These are phyloP conservation scores for Plasmodium vivax DNA, from an alignment of 169 alveolate species.

Conservation along the genomic window DNA sequence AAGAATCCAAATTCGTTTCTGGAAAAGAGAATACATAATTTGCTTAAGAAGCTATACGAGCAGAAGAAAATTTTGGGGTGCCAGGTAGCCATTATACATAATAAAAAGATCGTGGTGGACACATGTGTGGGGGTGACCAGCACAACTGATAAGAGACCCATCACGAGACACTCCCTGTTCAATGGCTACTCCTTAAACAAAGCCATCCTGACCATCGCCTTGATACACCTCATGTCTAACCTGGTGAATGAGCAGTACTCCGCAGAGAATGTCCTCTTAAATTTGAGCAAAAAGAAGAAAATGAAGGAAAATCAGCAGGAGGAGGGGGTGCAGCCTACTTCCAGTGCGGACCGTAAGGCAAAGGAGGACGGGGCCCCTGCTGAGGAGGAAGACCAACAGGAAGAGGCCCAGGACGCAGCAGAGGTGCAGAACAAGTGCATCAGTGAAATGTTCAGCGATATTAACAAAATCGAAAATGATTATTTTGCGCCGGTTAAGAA, in stretches of 20 bases:
- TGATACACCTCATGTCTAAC: constrained; percentile 75
- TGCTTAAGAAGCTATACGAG: constrained; percentile 48
- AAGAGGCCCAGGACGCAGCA: background rate
- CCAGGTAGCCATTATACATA: constrained; percentile 80
- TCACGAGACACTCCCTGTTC: constrained; percentile 79
- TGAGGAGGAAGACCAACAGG: constrained; percentile 8
- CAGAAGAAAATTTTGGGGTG: constrained; percentile 75
- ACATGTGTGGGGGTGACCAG: constrained; percentile 80
- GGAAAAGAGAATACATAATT: constrained; percentile 64
- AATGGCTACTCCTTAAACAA: constrained; percentile 77
- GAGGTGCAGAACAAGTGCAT: background rate
- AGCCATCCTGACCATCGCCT: constrained; percentile 76
- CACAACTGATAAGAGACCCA: constrained; percentile 80
- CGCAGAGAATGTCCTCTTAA: constrained; percentile 70
- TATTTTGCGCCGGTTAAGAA: background rate
- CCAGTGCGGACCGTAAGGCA: constrained; percentile 4
- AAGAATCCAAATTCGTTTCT: constrained; percentile 49
- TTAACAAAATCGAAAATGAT: constrained; percentile 27
- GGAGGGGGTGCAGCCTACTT: constrained; percentile 25
- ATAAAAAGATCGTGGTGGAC: constrained; percentile 77
- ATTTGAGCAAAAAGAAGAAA: constrained; percentile 73
- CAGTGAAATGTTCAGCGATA: background rate
- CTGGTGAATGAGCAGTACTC: constrained; percentile 72
- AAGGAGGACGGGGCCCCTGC: constrained; percentile 39
- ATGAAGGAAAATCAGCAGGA: constrained; percentile 22